A percentile compares a stretch with the other conserved stretches of the same genome.
phyloP scores from a whole-genome alignment of 306 rosid genomes.

The Hippophae gyantsensis region DNA sequence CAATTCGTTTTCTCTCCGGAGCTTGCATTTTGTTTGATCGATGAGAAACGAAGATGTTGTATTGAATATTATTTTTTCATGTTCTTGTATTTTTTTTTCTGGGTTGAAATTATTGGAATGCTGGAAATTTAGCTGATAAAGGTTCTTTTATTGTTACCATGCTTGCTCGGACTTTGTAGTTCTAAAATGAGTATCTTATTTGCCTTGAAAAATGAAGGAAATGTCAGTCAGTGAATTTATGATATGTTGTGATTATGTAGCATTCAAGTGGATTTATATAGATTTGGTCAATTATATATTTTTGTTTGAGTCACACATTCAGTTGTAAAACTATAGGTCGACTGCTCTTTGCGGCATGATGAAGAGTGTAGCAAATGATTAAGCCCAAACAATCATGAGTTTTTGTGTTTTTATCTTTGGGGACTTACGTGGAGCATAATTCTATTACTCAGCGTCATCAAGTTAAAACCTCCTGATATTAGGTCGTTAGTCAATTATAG shows the following conservation, averaged over 20 bases:
- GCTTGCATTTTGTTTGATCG: conserved; percentile 1
- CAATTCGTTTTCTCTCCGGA: not conserved
- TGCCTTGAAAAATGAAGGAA: too few relatives aligned
- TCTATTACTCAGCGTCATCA: not conserved
- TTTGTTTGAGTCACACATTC: not conserved
- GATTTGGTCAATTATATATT: not conserved
- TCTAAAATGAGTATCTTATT: too few relatives aligned
- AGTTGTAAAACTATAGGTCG: not conserved
- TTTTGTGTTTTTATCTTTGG: not conserved
- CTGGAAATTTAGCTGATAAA: not conserved
- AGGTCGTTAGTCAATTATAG: not conserved
- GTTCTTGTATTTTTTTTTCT: not conserved
- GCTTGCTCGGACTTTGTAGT: too few relatives aligned
- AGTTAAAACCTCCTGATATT: not conserved
- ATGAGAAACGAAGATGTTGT: not conserved
- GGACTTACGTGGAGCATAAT: not conserved
- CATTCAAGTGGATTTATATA: not conserved
- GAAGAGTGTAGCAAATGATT: not conserved
- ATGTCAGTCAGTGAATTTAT: too few relatives aligned
- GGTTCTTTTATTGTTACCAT: too few relatives aligned
- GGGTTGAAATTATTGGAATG: not conserved
- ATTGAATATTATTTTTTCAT: not conserved
- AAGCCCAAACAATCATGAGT: not conserved
- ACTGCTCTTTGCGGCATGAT: not conserved
- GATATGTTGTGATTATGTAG: not conserved